Percentiles rank a stretch among this genome's conserved stretches.
These are phyloP conservation scores for Pythium vanterpoolii DNA, from an alignment of 352 stramenopile genomes.

Conservation along the genomic window DNA sequence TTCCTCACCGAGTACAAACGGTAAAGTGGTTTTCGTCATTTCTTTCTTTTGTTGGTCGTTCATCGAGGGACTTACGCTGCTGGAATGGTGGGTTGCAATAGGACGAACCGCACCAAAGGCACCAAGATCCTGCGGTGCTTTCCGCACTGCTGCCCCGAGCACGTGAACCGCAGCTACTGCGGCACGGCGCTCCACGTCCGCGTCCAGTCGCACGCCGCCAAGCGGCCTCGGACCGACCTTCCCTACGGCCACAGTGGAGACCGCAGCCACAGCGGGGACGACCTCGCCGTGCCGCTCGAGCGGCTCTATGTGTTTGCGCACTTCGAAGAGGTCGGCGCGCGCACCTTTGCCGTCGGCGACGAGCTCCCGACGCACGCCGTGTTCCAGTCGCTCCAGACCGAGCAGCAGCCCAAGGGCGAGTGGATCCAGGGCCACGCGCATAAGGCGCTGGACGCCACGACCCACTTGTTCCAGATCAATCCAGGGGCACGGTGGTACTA, in stretches of 20 bases:
- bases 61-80: no score
- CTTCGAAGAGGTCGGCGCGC: conserved; percentile 44
- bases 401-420: conserved; percentile 58
- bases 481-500: conserved; percentile 61
- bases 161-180: conserved; percentile 71
- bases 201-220: conserved; percentile 20
- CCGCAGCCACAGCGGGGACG: no score
- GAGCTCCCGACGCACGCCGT: conserved; percentile 27
- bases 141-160: conserved; percentile 62
- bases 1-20: conserved; percentile 63
- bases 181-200: conserved; percentile 45
- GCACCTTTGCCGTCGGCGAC: conserved; percentile 14
- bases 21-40: conserved; percentile 23
- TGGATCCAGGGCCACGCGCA: conserved; percentile 50
- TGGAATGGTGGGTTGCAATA: conserved; percentile 14
- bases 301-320: conserved; percentile 38
- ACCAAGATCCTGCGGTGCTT: conserved; percentile 74
- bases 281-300: not conserved
- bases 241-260: no score
- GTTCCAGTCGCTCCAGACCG: conserved; percentile 43
- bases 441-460: conserved; percentile 11
- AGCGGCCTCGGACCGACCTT: not conserved
- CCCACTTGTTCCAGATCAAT: conserved; percentile 59
- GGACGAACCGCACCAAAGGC: conserved; percentile 48
- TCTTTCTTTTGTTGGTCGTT: no score